Percentiles rank a stretch among this genome's conserved stretches.
phyloP scores from a whole-genome alignment of 495 filamentous ascomycete genomes.

The Bacidia rubella region DNA sequence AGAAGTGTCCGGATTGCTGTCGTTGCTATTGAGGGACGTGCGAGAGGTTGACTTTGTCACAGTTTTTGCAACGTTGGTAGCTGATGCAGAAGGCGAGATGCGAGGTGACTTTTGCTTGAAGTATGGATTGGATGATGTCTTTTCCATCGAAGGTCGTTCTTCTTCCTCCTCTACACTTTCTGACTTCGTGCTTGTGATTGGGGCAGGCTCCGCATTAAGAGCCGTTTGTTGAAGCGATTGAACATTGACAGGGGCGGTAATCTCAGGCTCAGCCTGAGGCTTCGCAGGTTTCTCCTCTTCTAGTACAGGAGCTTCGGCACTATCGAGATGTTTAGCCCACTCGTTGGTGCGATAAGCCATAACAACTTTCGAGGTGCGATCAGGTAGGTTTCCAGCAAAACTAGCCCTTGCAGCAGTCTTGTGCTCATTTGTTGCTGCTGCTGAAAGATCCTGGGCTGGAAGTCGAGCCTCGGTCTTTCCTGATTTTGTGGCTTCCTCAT shows the following conservation, averaged over 20 bases:
- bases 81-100: not conserved
- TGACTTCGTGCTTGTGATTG: not conserved
- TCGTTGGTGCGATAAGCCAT: conserved; percentile 85
- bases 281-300: conserved; percentile 42
- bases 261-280: conserved; percentile 28
- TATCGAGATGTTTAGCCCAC: conserved; percentile 82
- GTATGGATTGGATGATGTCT: not conserved
- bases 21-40: conserved; percentile 15
- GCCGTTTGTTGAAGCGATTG: conserved; percentile 58
- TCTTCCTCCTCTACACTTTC: not conserved
- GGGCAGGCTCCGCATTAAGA: conserved; percentile 31
- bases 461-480: not conserved
- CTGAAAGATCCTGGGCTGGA: not conserved
- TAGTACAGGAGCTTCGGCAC: conserved; percentile 62
- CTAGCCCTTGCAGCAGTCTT: not conserved
- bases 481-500: not conserved
- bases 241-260: conserved; percentile 47
- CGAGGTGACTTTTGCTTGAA: not conserved
- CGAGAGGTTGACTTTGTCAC: conserved; percentile 18
- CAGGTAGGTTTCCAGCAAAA: conserved; percentile 10
- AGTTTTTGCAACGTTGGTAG: not conserved
- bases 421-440: no score
- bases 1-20: conserved; percentile 8
- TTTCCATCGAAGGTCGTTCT: not conserved
- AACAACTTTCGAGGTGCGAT: conserved; percentile 47